Evolutionary conservation across 768 basidiomycete species (phyloP).

Genomic region (Podaxis sp.): DNA sequence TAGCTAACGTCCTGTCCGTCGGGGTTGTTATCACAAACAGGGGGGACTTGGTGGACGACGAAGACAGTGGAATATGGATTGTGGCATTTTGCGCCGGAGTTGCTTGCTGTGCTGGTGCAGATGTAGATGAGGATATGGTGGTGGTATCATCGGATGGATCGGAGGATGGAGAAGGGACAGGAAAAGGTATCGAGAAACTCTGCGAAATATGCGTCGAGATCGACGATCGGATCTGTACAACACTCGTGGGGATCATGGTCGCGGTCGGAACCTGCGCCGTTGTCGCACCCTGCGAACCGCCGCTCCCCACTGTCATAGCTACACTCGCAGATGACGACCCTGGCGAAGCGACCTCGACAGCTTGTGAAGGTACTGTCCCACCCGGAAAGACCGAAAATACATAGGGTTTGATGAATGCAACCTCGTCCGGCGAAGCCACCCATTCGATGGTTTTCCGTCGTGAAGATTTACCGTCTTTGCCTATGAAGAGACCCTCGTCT

Average conservation of each 20-base stretch:
- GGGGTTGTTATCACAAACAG: conserved; percentile 73
- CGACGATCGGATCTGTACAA: conserved; percentile 71
- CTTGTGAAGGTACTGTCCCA: conserved; percentile 47
- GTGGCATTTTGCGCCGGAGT: conserved; percentile 37
- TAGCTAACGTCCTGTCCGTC: conserved; percentile 62
- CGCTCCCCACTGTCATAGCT: conserved; percentile 11
- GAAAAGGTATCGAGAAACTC: conserved; percentile 51
- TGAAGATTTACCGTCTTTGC: conserved; percentile 54
- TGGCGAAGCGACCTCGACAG: conserved; percentile 22
- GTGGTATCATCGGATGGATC: conserved; percentile 24
- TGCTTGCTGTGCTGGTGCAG: conserved; percentile 13
- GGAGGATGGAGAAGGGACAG: conserved; percentile 38
- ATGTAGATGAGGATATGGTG: conserved; percentile 23
- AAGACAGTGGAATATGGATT: conserved; percentile 65
- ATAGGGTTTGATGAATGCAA: conserved; percentile 80
- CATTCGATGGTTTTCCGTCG: conserved; percentile 58
- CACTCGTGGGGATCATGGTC: conserved; percentile 51
- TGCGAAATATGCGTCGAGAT: conserved; percentile 63
- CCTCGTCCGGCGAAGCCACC: conserved; percentile 82
- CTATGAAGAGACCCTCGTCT: conserved; percentile 74
- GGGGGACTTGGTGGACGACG: conserved; percentile 50
- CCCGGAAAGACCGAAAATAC: conserved; percentile 74
- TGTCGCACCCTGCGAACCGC: not conserved
- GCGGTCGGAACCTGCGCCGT: conserved; percentile 33
- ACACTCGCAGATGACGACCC: not conserved